A percentile compares a stretch with the other conserved stretches of the same genome.
Evolutionary conservation across 1,284 basidiomycete species (phyloP).

Genomic region (Pyrrhoderma noxium): DNA sequence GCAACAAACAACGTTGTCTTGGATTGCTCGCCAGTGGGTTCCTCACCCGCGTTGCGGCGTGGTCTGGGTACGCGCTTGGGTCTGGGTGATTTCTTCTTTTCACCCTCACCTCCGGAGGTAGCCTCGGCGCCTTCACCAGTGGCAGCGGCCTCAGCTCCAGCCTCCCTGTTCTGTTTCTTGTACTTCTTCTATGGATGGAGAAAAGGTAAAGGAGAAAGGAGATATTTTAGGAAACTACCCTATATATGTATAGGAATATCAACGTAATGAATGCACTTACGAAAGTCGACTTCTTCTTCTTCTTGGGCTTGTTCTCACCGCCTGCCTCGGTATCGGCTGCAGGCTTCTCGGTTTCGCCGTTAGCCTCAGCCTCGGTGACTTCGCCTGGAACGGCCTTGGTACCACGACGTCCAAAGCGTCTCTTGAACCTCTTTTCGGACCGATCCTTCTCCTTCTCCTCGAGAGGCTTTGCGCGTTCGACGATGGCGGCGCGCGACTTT

Average conservation of each 20-base stretch:
- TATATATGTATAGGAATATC: constrained; percentile 15
- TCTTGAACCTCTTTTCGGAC: constrained; percentile 68
- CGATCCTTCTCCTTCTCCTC: constrained; percentile 80
- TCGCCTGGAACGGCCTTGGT: constrained; percentile 78
- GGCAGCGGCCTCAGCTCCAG: constrained; percentile 30
- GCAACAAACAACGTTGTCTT: constrained; percentile 89
- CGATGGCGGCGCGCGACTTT: constrained; percentile 62
- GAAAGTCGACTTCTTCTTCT: constrained; percentile 72
- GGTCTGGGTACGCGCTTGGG: constrained; percentile 45
- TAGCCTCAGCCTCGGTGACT: constrained; percentile 78
- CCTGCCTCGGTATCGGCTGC: constrained; percentile 43
- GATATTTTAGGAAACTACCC: constrained; percentile 19
- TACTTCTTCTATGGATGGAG: constrained; percentile 40
- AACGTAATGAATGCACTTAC: constrained; percentile 36
- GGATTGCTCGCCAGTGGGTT: constrained; percentile 72
- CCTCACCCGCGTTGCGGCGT: constrained; percentile 62
- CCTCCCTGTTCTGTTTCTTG: constrained; percentile 31
- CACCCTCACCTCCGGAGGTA: constrained; percentile 26
- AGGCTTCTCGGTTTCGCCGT: constrained; percentile 53
- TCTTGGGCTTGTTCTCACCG: constrained; percentile 67
- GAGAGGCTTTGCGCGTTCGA: constrained; percentile 85
- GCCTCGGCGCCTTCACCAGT: constrained; percentile 27
- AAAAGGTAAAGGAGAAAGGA: too few relatives aligned
- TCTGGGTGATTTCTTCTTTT: constrained; percentile 48
- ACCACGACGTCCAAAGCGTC: constrained; percentile 69